These are phyloP conservation scores for Phaeophleospora eucalypticola DNA, from an alignment of 2,329 filamentous ascomycete species.

Conservation along the genomic window DNA sequence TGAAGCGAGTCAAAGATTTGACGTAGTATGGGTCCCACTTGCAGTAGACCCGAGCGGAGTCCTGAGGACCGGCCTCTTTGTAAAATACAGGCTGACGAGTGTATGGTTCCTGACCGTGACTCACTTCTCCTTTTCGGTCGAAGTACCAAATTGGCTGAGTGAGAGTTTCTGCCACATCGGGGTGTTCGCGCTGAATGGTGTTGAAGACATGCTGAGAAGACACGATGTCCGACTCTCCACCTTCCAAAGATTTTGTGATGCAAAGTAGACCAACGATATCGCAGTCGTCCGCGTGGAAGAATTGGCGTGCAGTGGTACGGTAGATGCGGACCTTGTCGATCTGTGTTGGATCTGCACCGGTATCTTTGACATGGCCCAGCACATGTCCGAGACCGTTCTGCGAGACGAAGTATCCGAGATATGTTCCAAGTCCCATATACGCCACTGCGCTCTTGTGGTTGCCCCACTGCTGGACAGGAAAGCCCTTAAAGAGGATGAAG, in stretches of 20 bases:
- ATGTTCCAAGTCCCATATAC: conserved; percentile 80
- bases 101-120: conserved; percentile 60
- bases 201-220: conserved; percentile 81
- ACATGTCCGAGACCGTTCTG: conserved; percentile 84
- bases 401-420: conserved; percentile 82
- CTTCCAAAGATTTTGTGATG: conserved; percentile 70
- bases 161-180: conserved; percentile 71
- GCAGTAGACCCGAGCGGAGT: conserved; percentile 68
- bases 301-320: conserved; percentile 78
- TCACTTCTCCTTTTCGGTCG: conserved; percentile 82
- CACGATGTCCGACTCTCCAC: conserved; percentile 78
- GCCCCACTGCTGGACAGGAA: conserved; percentile 73
- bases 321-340: conserved; percentile 89
- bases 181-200: conserved; percentile 66
- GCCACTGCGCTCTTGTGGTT: conserved; percentile 75
- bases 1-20: conserved; percentile 67
- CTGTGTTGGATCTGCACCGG: conserved; percentile 74
- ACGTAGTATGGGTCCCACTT: conserved; percentile 94
- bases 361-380: conserved; percentile 82
- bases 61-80: conserved; percentile 62
- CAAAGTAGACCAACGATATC: conserved; percentile 83
- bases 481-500: conserved; percentile 83
- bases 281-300: conserved; percentile 78
- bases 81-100: conserved; percentile 58
- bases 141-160: conserved; percentile 85